Evolutionary conservation across 306 rosid species (phyloP), one percentile per base, ranked within the genome.

Genomic region (Trichosanthes truncata): DNA sequence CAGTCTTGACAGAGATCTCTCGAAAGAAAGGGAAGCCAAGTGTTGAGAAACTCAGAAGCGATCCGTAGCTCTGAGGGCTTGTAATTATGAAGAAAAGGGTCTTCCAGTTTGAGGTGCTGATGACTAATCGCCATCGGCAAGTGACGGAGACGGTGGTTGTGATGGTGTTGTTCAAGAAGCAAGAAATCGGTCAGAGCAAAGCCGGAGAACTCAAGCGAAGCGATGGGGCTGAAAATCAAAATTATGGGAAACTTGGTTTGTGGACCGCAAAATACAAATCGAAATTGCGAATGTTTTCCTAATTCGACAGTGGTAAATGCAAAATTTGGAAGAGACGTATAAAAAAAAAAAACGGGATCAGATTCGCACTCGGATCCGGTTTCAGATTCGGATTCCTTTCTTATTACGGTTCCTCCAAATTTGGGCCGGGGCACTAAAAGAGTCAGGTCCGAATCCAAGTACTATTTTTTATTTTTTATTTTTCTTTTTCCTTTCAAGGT

Each of bases 1-100:
- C 99, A 96, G 45, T 29, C 18, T 9, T 29, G 56, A 87, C 99
- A 96, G 78, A 96, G 97, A 90, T 89, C 98, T 86, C 76, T 79
- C 18, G 99, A 84, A 81, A 96, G 99, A 56, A 96, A 96, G 9
- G 99, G 94, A 61, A 90, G 94, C 98, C 99, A 93, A 0, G 89
- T 88, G 82, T 81, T 53, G 46, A 96, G 92, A 26, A 96, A 96
- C 85, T 96, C 98, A 0, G 97, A 91, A 10, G 96, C 99, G 84
- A 90, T 93, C 88, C 84, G 89, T 23, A 90, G 88, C 35, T 96
- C 99, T 5, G 93, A 87, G 0, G 96, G 91, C 56, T 89, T 89
- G 61, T 87, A 93, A 11, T 79, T 71, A 1, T 40, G 79, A n/a
- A 90, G 97, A 60, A 93, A 88, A 11, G 96, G 92, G 83, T 91